Base-by-base conservation (phyloP, 441 rosid species). In the Populus hybrid region DNA sequence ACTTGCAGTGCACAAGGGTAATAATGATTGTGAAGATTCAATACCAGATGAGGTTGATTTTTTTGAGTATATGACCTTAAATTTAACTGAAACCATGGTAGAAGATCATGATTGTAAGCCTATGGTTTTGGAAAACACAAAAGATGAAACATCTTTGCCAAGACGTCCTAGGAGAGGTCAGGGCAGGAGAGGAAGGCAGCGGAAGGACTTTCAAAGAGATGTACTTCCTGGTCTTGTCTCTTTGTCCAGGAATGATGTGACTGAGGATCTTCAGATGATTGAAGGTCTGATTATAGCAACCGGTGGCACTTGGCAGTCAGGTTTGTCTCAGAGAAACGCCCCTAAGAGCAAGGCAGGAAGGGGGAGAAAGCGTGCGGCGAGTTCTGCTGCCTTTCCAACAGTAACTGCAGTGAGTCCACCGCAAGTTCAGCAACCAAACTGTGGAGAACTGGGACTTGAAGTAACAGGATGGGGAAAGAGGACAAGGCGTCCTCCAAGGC, bases 141-240 rank as follows among this genome's bases (percentile, higher is more conserved):
- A 80, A 36, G 76, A 86, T n/a, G 93, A 93, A 30, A 89, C 84
- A 74, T 12, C 82, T 3, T 87, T 84, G 26, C 80, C 85, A 61
- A 83, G 82, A 26, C 77, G 87, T 14, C 64, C 75, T 18, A 72
- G 86, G 68, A 74, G 86, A 38, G 85, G 78, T 78, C 85, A 90
- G 24, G 88, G 89, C 20, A 87, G 97, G 85, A 87, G 97, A 84
- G 98, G 98, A 77, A 90, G 98, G 88, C 97, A 94, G 78, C 85
- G 90, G 73, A 88, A 94, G 89, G 98, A 95, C 86, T 95, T 95
- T 82, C 98, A 92, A 86, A 91, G 97, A 88, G 99, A 95, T 84
- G 85, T 92, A 80, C 99, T 95, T 85, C 98, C 99, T 0, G 94
- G 99, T 42, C 91, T 95, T 72, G 80, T 87, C 78, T 90, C 97